These are phyloP conservation scores for Bocquillonia castaneifolia DNA, from an alignment of 441 rosid genomes.

Conservation along the genomic window DNA sequence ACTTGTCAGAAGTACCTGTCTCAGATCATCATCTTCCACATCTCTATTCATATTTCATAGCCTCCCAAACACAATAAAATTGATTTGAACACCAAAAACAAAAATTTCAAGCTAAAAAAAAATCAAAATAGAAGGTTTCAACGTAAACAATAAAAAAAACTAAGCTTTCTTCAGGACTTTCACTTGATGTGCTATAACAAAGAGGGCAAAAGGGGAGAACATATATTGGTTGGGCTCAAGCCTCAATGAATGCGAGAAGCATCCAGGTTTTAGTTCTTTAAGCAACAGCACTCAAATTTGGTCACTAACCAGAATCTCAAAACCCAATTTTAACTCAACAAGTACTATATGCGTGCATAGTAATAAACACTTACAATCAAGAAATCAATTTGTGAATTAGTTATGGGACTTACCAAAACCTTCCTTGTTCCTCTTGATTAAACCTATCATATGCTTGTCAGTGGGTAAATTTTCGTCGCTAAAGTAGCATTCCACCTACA, in stretches of 20 bases:
- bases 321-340: no score
- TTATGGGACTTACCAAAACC: conserved; percentile 58
- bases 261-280: background rate
- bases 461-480: conserved; percentile 82
- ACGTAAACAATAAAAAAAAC: no score
- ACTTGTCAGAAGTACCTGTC: conserved; percentile 50
- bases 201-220: no score
- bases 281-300: background rate
- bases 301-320: background rate
- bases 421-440: conserved; percentile 67
- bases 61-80: background rate
- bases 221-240: no score
- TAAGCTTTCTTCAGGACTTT: background rate
- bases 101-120: background rate
- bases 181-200: background rate
- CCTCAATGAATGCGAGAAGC: background rate
- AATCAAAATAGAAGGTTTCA: no score
- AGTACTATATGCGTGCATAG: no score
- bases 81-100: background rate
- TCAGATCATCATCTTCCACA: conserved; percentile 37
- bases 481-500: conserved; percentile 88
- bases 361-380: background rate
- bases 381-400: background rate
- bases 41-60: conserved; percentile 36
- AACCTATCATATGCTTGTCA: conserved; percentile 63